Evolutionary conservation across 305 asterid genomes (phyloP).

Genomic region (Fraxinus nigra): DNA sequence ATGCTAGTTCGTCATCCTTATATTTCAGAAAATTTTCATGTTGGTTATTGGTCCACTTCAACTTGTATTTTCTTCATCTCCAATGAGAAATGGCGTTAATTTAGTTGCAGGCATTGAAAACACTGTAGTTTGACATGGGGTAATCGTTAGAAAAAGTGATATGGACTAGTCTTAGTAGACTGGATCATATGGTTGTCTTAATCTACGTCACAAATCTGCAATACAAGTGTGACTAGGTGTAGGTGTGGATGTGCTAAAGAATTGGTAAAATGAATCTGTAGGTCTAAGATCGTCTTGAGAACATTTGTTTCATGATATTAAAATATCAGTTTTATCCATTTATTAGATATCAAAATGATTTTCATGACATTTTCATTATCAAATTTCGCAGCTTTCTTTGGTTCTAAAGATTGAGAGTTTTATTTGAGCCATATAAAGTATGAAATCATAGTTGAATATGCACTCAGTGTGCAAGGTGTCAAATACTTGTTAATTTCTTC

Average conservation of each 20-base stretch:
- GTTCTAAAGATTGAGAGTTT: not conserved
- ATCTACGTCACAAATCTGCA: not conserved
- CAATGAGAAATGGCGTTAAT: not conserved
- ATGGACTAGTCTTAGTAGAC: not conserved
- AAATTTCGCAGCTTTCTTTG: not conserved
- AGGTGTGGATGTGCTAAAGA: not conserved
- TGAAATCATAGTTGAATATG: not conserved
- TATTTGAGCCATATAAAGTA: not conserved
- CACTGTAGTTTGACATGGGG: not conserved
- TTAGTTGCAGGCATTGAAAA: not conserved
- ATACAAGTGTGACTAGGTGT: not conserved
- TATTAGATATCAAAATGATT: not conserved
- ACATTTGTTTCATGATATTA: not conserved
- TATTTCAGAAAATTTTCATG: constrained; percentile 4
- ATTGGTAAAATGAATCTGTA: not conserved
- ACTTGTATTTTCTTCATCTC: not conserved
- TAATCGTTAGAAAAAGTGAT: not conserved
- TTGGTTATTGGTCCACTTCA: constrained; percentile 10
- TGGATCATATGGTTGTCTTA: not conserved
- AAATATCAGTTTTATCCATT: not conserved
- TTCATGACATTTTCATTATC: not conserved
- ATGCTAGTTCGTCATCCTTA: not conserved
- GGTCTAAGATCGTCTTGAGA: not conserved
- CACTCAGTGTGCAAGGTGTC: not conserved
- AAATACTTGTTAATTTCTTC: not conserved